Conservation (phyloP, 2,329 filamentous ascomycete genomes). For the Cordyceps cicadae region DNA sequence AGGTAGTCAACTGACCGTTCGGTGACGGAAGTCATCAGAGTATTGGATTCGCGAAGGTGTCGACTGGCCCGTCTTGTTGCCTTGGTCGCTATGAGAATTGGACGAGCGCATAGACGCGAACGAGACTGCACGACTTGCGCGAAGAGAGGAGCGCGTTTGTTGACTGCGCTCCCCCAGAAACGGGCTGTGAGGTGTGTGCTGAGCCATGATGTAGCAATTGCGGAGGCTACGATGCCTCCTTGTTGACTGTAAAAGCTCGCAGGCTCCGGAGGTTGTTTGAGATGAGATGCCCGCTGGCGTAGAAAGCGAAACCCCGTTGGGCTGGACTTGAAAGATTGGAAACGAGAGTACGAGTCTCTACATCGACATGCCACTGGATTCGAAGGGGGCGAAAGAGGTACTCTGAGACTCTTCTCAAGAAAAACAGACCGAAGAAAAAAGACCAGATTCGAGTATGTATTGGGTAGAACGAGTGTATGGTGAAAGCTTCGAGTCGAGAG, state of each 20-base stretch:
- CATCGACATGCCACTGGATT: background rate
- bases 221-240: background rate
- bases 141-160: background rate
- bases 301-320: too few species aligned
- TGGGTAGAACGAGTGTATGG: background rate
- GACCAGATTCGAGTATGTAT: background rate
- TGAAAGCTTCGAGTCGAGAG: background rate
- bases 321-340: background rate
- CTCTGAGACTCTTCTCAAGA: background rate
- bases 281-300: background rate
- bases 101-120: background rate
- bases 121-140: background rate
- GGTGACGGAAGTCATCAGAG: slow-evolving; percentile 24
- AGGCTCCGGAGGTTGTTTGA: background rate
- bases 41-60: slow-evolving; percentile 11
- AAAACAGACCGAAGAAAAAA: background rate
- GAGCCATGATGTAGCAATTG: background rate
- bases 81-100: background rate
- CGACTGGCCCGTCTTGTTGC: background rate
- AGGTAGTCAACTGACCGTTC: slow-evolving; percentile 19
- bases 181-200: background rate
- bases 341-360: background rate
- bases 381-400: background rate
- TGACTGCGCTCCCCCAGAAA: background rate
- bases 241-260: background rate